A percentile compares a stretch with the other conserved stretches of the same genome.
These are phyloP conservation scores for Penicillium parvum DNA, from an alignment of 495 filamentous ascomycete genomes.

Conservation along the genomic window DNA sequence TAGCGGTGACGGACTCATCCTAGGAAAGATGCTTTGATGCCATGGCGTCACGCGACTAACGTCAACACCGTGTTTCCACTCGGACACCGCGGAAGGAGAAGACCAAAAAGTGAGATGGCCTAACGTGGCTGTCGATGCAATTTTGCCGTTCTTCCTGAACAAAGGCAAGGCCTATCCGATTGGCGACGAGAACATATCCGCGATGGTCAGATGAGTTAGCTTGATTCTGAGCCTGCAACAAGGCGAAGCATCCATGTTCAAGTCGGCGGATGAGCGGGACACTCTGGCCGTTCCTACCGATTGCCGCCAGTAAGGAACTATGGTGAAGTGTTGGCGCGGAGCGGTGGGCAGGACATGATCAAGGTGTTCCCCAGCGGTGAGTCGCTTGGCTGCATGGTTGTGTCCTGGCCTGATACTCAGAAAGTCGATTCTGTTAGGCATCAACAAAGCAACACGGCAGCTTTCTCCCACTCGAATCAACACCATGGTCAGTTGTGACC, in stretches of 20 bases:
- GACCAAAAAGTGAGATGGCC: constrained; percentile 13
- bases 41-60: constrained; percentile 24
- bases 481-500: background rate
- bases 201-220: constrained; percentile 3
- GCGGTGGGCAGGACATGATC: background rate
- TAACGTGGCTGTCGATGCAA: constrained; percentile 17
- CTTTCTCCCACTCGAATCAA: no score
- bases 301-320: constrained; percentile 3
- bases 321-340: constrained; percentile 1
- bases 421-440: no score
- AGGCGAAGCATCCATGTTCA: constrained; percentile 16
- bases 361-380: constrained; percentile 21
- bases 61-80: constrained; percentile 38
- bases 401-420: background rate
- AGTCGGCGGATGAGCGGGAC: background rate
- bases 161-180: background rate
- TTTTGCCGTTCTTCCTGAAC: constrained; percentile 6
- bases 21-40: constrained; percentile 10
- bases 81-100: constrained; percentile 35
- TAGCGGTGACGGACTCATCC: constrained; percentile 28
- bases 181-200: background rate
- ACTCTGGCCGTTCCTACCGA: background rate
- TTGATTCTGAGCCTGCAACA: constrained; percentile 16
- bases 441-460: background rate
- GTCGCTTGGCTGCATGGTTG: constrained; percentile 23